Evolutionary conservation across 2,329 filamentous ascomycete species (phyloP), one percentile per base, ranked within the genome.

Genomic region (Aspergillus sp.): DNA sequence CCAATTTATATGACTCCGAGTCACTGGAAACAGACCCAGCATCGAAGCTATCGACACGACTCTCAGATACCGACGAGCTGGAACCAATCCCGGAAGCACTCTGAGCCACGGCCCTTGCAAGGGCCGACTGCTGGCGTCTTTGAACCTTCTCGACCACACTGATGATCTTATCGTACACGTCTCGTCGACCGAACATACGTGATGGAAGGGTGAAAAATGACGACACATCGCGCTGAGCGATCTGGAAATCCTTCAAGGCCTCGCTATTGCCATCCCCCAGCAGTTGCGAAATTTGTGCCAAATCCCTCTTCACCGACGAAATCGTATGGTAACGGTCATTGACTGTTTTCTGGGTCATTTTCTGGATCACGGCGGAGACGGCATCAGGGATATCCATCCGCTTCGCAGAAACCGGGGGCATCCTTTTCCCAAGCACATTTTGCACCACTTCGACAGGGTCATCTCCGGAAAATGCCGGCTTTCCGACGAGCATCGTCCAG

Each of bases 381-480:
- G 85, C 84, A 48, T 94, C 87, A 0, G 91, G 91, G 4, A 95
- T 76, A 60, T 96, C 91, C 50, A 88, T 77, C 43, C 91, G 80
- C 40, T 88, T 80, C 3, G 80, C 80, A 3, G 88, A 87, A 6
- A 93, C 82, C 34, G 81, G 81, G 4, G 86, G 82, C 53, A 96
- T 81, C 41, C 86, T 81, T 53, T 85, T 84, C 41, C 83, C 83
- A 6, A 97, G 75, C 7, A 96, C 88, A 54, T 83, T 88, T 63
- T 96, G 90, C 53, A 97, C 88, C 40, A 96, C 88, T 58, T 96
- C 90, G 48, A 96, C 79, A 0, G 90, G 87, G 0, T 82, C 84
- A 8, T 81, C 77, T 7, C 88, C 91, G 33, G 85, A 83, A 54
- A 93, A 95, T 0, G 88, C 85, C 3, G 86, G 80, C 57, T 83